Percentiles rank a stretch among this genome's conserved stretches.
These are phyloP conservation scores for Fusarium goolgardi DNA, from an alignment of 2,329 filamentous ascomycete genomes.

Conservation along the genomic window DNA sequence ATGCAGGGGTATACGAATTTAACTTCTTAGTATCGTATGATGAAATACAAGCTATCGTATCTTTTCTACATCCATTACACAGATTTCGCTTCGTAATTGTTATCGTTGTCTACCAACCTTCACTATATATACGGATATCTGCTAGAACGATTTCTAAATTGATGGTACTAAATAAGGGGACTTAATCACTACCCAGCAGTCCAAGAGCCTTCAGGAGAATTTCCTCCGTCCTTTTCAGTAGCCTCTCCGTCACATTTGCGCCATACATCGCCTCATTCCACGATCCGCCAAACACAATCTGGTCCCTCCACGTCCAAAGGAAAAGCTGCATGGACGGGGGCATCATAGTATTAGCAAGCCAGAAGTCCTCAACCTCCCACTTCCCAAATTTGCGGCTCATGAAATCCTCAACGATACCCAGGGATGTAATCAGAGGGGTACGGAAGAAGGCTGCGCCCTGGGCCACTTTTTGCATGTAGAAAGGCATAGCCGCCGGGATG, in stretches of 20 bases:
- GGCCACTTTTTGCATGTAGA: not conserved
- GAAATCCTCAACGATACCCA: not conserved
- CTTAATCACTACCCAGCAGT: not conserved
- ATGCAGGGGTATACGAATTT: not conserved
- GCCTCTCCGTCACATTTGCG: not conserved
- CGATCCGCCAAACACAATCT: not conserved
- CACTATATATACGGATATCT: rapidly evolving
- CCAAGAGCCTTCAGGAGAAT: not conserved
- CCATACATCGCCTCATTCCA: not conserved
- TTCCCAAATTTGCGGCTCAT: not conserved
- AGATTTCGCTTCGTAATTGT: not conserved
- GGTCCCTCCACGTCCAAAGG: not conserved
- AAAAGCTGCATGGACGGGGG: not conserved
- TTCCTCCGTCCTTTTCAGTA: not conserved
- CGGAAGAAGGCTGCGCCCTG: not conserved
- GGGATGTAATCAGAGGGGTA: not conserved
- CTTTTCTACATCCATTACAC: not conserved
- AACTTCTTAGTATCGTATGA: too few relatives aligned
- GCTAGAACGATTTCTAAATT: too few relatives aligned
- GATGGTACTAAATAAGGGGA: not conserved
- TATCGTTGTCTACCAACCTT: not conserved
- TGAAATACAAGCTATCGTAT: not conserved
- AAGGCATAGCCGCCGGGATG: not conserved
- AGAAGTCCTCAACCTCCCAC: not conserved
- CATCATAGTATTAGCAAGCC: not conserved